Base-by-base conservation (phyloP, 768 basidiomycete species). In the Amanita inopinata region DNA sequence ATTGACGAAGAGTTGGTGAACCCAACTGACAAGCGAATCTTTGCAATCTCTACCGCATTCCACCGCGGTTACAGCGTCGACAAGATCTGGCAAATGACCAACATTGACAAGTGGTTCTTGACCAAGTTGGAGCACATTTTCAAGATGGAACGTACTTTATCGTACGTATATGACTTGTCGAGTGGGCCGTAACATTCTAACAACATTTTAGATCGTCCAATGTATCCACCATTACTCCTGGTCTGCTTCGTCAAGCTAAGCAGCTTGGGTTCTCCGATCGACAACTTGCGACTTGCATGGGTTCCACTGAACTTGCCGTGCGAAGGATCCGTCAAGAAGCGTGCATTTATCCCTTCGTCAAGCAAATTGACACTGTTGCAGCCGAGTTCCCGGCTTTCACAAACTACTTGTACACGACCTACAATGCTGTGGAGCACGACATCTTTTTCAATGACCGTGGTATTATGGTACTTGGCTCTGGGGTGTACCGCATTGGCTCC, bases 381-480 rank as follows among this genome's bases (percentile, higher is more conserved):
- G 94, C 96, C 20, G 93, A 98, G 57, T 99, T 97, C 76, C 94
- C 96, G 1, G 92, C 93, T 0, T 90, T 83, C 70, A 98, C 96
- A 43, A 99, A 99, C 68, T 98, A 98, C 62, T 80, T 99, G 33
- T 98, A 99, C 66, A 96, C 85, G 32, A 96, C 93, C 0, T 98
- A 98, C 69, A 97, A 94, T 54, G 94, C 85, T n/a, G 66, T 82
- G 48, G 90, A 94, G 58, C 90, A 98, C 58, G 94, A 97, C 58
- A 63, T 98, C 51, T 60, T 67, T 4, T 99, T 99, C 66, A 62
- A 80, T 38, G 96, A 99, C 56, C 75, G 83, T 45, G 96, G 94
- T 49, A 82, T 98, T 47, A 94, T 98, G 78, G 96, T 98, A 2
- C 74, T 98, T 31, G 96, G 96, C 23, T 98, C 94, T 10, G 96